Evolutionary conservation across 2,329 filamentous ascomycete genomes (phyloP).

Genomic region (Metarhizium humberi): DNA sequence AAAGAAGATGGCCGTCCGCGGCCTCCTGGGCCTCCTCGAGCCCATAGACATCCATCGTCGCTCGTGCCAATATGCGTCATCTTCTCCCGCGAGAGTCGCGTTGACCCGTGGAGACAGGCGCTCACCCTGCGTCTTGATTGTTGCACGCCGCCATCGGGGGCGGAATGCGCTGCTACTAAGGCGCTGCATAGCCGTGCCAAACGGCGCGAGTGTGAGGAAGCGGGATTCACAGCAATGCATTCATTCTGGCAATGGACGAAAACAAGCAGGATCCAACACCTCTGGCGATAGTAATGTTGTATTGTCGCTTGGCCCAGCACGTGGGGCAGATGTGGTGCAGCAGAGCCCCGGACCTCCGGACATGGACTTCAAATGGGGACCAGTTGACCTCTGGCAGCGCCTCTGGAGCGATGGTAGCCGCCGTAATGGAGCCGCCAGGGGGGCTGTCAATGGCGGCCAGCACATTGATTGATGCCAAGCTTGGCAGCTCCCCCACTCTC

Average conservation of each 20-base stretch:
- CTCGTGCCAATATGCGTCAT: conserved; percentile 6
- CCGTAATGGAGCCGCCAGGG: background rate
- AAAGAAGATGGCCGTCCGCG: conserved; percentile 51
- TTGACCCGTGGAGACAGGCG: background rate
- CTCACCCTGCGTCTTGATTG: background rate
- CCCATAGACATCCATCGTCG: conserved; percentile 9
- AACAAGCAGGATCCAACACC: background rate
- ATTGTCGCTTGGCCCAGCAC: background rate
- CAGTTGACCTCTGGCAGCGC: too few species aligned
- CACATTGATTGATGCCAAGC: background rate
- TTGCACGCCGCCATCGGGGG: conserved; percentile 13
- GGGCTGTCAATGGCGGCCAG: background rate
- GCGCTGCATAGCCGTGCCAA: conserved; percentile 21
- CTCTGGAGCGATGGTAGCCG: background rate
- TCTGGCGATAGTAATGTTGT: background rate
- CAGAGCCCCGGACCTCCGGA: background rate
- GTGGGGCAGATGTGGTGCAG: background rate
- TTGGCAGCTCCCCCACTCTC: too few species aligned
- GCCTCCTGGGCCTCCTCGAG: conserved; percentile 26
- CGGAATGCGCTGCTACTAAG: conserved; percentile 19
- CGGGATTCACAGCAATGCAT: conserved; percentile 1
- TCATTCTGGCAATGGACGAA: conserved; percentile 6
- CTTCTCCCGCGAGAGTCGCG: conserved; percentile 3
- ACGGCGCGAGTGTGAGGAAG: conserved; percentile 10
- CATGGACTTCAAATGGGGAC: too few species aligned